Evolutionary conservation across 2,329 filamentous ascomycete species (phyloP).

Genomic region (Diaporthe nobilis): DNA sequence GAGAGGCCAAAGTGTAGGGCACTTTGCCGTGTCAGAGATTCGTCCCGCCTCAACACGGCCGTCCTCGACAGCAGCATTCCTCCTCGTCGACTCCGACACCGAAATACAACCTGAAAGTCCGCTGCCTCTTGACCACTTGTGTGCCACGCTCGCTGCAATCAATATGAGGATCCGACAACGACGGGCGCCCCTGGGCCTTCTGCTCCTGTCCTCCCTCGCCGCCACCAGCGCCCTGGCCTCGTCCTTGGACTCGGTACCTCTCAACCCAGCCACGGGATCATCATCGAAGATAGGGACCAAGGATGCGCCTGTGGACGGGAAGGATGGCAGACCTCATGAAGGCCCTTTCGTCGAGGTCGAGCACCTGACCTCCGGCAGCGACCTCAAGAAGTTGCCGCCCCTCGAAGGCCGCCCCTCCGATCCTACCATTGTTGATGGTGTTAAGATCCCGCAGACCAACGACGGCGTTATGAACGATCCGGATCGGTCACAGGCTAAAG

Average conservation of each 20-base stretch:
- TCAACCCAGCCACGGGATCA: slow-evolving; percentile 41
- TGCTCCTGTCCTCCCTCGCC: slow-evolving; percentile 71
- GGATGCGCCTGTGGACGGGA: slow-evolving; percentile 90
- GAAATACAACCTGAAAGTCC: background rate
- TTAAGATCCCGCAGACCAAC: slow-evolving; percentile 73
- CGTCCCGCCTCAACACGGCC: slow-evolving; percentile 13
- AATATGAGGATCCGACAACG: slow-evolving; percentile 73
- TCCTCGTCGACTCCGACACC: slow-evolving; percentile 1
- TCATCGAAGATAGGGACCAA: slow-evolving; percentile 67
- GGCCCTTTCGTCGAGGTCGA: slow-evolving; percentile 82
- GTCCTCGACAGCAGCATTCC: background rate
- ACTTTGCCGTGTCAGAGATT: slow-evolving; percentile 11
- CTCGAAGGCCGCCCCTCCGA: slow-evolving; percentile 67
- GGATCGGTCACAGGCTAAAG: slow-evolving; percentile 79
- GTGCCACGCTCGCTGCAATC: slow-evolving; percentile 38
- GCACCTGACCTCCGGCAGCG: slow-evolving; percentile 52
- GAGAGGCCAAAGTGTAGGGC: slow-evolving; percentile 19
- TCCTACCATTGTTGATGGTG: slow-evolving; percentile 69
- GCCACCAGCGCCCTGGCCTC: slow-evolving; percentile 56
- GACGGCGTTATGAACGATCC: slow-evolving; percentile 96
- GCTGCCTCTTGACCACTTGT: no score
- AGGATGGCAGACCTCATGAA: slow-evolving; percentile 92
- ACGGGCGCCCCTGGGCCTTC: slow-evolving; percentile 69
- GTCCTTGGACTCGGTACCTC: slow-evolving; percentile 44
- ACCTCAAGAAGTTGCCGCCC: slow-evolving; percentile 56